Conservation (phyloP, 1,284 basidiomycete genomes). For the Fomitopsis palustris region DNA sequence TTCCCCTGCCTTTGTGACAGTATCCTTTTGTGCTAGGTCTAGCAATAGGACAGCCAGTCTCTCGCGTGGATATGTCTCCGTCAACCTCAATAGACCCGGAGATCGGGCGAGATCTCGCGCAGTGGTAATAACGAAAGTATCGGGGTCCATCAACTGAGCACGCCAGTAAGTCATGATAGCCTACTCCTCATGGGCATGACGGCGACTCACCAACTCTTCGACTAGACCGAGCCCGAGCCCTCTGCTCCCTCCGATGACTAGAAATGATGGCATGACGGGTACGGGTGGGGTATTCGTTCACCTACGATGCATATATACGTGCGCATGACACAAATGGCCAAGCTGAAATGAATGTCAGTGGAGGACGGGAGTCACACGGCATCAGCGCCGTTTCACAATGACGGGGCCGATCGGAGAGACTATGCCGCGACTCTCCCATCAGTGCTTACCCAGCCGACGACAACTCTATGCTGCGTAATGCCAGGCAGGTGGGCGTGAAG, state of each 20-base stretch:
- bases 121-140: slow-evolving; percentile 5
- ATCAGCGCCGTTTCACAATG: too few relatives aligned
- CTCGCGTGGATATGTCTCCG: not conserved
- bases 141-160: slow-evolving; percentile 3
- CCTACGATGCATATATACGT: not conserved
- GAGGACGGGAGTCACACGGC: too few relatives aligned
- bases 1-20: not conserved
- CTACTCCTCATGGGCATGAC: not conserved
- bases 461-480: too few relatives aligned
- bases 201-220: slow-evolving; percentile 1
- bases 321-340: too few relatives aligned
- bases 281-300: too few relatives aligned
- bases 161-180: not conserved
- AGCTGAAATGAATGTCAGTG: too few relatives aligned
- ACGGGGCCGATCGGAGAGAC: too few relatives aligned
- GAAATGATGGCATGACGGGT: slow-evolving; percentile 3
- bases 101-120: slow-evolving; percentile 1
- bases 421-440: too few relatives aligned
- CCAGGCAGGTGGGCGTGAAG: too few relatives aligned
- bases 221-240: slow-evolving; percentile 5
- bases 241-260: slow-evolving; percentile 4
- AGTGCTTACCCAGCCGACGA: too few relatives aligned
- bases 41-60: not conserved
- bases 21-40: not conserved
- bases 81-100: not conserved